These are phyloP conservation scores for Alternaria incomplexa DNA, from an alignment of 2,329 filamentous ascomycete genomes.

Conservation along the genomic window DNA sequence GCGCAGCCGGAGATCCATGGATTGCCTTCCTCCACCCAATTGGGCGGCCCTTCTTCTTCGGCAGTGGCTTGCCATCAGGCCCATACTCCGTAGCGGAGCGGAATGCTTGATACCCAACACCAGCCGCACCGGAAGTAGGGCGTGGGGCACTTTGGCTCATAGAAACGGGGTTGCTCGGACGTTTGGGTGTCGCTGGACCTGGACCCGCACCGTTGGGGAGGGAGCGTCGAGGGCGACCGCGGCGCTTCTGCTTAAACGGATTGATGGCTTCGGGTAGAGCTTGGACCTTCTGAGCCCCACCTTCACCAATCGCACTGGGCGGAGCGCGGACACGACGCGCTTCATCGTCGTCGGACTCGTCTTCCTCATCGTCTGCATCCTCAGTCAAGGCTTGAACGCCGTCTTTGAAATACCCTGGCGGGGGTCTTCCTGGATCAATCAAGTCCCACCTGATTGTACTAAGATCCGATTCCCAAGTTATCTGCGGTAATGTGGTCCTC, in stretches of 20 bases:
- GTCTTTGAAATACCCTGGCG: constrained; percentile 41
- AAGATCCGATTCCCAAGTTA: constrained; percentile 59
- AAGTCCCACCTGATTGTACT: constrained; percentile 67
- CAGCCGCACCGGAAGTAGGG: constrained; percentile 16
- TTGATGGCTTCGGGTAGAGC: constrained; percentile 38
- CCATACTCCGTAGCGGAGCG: constrained; percentile 34
- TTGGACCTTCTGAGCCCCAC: constrained; percentile 33
- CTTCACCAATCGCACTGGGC: constrained; percentile 28
- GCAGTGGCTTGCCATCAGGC: constrained; percentile 45
- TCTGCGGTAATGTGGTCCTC: constrained; percentile 49
- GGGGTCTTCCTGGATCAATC: constrained; percentile 62
- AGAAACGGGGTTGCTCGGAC: constrained; percentile 13
- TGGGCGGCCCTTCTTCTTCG: constrained; percentile 55
- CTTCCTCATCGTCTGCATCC: constrained; percentile 45
- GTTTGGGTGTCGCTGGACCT: constrained; percentile 23
- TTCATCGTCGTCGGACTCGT: constrained; percentile 43
- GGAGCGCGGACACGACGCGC: constrained; percentile 16
- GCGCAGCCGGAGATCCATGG: constrained; percentile 48
- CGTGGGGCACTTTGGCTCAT: constrained; percentile 39
- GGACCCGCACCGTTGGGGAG: constrained; percentile 26
- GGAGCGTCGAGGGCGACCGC: constrained; percentile 46
- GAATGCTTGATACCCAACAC: constrained; percentile 54
- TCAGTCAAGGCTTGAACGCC: constrained; percentile 32
- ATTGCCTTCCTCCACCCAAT: constrained; percentile 58
- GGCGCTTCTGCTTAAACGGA: constrained; percentile 40